phyloP scores from a whole-genome alignment of 2,329 filamentous ascomycete genomes.

The Xylariaceae sp. region DNA sequence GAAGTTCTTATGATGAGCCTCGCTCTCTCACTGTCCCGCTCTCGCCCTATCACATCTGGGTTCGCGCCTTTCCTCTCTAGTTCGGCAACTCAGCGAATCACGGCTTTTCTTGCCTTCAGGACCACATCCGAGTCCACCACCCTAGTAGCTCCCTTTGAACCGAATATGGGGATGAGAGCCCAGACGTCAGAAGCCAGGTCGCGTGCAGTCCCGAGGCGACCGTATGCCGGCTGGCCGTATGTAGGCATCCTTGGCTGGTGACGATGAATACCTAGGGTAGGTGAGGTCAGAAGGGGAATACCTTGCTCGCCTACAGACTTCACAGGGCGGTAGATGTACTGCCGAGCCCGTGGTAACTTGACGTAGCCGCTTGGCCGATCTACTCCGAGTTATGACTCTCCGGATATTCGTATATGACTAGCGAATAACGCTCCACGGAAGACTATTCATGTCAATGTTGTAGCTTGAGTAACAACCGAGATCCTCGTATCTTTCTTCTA shows the following conservation, averaged over 20 bases:
- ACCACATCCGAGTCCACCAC: conserved; percentile 10
- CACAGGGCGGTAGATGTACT: conserved; percentile 12
- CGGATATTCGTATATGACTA: conserved; percentile 20
- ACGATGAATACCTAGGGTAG: conserved; percentile 15
- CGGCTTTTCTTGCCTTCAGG: conserved; percentile 38
- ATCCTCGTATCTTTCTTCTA: neutral
- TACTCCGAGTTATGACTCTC: conserved; percentile 35
- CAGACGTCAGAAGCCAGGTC: conserved; percentile 30
- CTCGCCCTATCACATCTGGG: too few relatives aligned
- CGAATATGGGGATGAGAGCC: conserved; percentile 38
- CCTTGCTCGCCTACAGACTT: conserved; percentile 7
- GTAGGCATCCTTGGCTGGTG: neutral
- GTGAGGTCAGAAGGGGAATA: conserved; percentile 6
- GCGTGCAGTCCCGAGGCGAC: conserved; percentile 21
- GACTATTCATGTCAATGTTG: neutral
- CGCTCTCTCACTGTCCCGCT: too few relatives aligned
- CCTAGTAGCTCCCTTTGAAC: conserved; percentile 45
- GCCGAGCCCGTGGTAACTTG: conserved; percentile 16
- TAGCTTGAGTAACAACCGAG: neutral
- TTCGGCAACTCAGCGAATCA: conserved; percentile 56
- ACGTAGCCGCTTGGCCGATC: conserved; percentile 44
- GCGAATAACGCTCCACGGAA: conserved; percentile 4
- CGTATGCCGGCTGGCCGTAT: conserved; percentile 1
- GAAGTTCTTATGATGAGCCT: too few relatives aligned
- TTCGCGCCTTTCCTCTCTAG: conserved; percentile 16